phyloP scores from a whole-genome alignment of 2,329 filamentous ascomycete species.

The Passalora sequoiae region DNA sequence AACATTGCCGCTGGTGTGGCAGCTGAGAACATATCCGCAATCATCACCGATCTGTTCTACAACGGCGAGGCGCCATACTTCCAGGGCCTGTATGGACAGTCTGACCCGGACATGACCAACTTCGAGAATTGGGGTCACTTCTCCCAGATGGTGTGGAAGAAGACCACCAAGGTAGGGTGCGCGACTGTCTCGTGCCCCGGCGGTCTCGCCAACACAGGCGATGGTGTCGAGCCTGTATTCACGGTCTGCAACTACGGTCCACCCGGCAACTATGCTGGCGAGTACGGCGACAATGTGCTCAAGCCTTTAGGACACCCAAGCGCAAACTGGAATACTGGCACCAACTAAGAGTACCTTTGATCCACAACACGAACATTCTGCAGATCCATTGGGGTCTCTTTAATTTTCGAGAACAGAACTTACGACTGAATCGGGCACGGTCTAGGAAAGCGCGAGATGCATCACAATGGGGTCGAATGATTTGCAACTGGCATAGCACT shows the following conservation, averaged over 20 bases:
- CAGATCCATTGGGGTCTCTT: conserved; percentile 1
- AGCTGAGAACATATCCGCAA: conserved; percentile 55
- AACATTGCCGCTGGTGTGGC: conserved; percentile 73
- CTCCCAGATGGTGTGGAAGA: conserved; percentile 68
- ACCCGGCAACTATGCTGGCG: conserved; percentile 52
- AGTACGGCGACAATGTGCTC: conserved; percentile 52
- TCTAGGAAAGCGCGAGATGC: conserved; percentile 19
- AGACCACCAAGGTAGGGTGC: conserved; percentile 59
- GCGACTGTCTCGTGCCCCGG: conserved; percentile 52
- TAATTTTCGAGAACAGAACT: conserved; percentile 18
- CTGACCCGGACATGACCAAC: conserved; percentile 55
- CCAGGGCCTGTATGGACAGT: conserved; percentile 52
- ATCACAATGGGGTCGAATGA: conserved; percentile 19
- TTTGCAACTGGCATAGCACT: conserved; percentile 13
- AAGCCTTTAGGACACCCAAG: conserved; percentile 37
- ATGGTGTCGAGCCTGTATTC: conserved; percentile 53
- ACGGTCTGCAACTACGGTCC: conserved; percentile 86
- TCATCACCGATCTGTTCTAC: conserved; percentile 84
- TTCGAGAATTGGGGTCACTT: conserved; percentile 71
- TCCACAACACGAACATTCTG: too few relatives aligned
- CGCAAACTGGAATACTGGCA: conserved; percentile 30
- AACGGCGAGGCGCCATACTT: conserved; percentile 66
- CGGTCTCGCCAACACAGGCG: conserved; percentile 46
- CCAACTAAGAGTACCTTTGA: too few relatives aligned
- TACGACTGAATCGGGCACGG: conserved; percentile 17